These are phyloP conservation scores for Fragaria iinumae DNA, from an alignment of 306 rosid genomes.

Conservation along the genomic window DNA sequence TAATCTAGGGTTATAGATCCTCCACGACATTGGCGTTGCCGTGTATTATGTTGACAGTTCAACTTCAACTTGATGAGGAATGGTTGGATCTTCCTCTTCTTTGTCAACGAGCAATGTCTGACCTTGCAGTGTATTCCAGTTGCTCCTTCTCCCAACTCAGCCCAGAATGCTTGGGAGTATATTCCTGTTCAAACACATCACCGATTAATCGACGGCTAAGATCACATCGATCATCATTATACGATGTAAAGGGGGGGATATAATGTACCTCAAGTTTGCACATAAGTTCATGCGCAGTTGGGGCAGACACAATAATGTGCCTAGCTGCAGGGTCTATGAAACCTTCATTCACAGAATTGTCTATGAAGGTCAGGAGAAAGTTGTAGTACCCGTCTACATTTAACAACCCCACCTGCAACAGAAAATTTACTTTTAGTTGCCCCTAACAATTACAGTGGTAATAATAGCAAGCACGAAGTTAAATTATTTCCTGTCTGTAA, in stretches of 20 bases:
- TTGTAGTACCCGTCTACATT: slow-evolving; percentile 96
- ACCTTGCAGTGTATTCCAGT: slow-evolving; percentile 56
- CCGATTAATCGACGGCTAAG: slow-evolving; percentile 29
- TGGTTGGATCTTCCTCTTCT: background rate
- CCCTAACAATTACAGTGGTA: background rate
- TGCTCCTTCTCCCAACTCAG: slow-evolving; percentile 94
- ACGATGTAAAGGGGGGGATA: background rate
- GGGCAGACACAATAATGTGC: slow-evolving; percentile 95
- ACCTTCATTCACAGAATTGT: slow-evolving; percentile 95
- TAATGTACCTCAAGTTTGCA: slow-evolving; percentile 78
- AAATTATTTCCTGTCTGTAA: background rate
- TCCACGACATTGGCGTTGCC: slow-evolving; percentile 14
- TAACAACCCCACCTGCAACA: slow-evolving; percentile 77
- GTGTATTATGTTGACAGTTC: background rate
- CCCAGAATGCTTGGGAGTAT: slow-evolving; percentile 58
- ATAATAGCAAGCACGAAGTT: background rate
- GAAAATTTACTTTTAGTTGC: background rate
- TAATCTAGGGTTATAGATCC: slow-evolving; percentile 33
- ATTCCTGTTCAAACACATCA: slow-evolving; percentile 49
- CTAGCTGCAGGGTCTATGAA: slow-evolving; percentile 94
- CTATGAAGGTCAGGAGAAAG: slow-evolving; percentile 81
- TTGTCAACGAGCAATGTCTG: slow-evolving; percentile 77
- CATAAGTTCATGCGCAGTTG: slow-evolving; percentile 87
- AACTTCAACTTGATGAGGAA: background rate
- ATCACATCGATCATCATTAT: slow-evolving; percentile 1